Conservation (phyloP, 2,329 filamentous ascomycete genomes). For the Talaromyces sp. region DNA sequence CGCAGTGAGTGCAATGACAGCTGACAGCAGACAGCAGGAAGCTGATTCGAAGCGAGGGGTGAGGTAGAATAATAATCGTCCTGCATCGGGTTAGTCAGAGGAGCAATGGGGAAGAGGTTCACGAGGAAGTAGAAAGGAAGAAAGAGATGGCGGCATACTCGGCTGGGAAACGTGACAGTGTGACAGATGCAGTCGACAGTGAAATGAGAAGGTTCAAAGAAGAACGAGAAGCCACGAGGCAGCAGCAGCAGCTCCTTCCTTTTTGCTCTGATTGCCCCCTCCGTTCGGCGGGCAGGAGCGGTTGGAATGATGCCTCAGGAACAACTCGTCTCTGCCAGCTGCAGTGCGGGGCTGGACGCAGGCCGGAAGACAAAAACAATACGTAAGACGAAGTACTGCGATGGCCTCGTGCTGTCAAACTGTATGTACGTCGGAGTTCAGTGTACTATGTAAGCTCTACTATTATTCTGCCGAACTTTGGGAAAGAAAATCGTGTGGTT, state of each 20-base stretch:
- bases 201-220: background rate
- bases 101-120: background rate
- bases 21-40: background rate
- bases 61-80: conserved; percentile 1
- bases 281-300: background rate
- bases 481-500: background rate
- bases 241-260: conserved; percentile 1
- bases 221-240: background rate
- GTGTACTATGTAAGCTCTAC: background rate
- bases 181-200: background rate
- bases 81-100: background rate
- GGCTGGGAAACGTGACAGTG: background rate
- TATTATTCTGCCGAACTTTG: background rate
- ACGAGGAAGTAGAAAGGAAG: background rate
- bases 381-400: no score
- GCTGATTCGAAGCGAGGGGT: background rate
- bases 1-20: background rate
- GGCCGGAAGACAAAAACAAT: background rate
- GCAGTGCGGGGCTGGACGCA: background rate
- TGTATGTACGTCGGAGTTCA: no score
- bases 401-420: no score
- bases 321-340: background rate
- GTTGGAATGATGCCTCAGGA: conserved; percentile 6
- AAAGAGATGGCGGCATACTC: background rate
- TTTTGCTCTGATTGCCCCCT: background rate